Evolutionary conservation across 176 grass and related monocot species (phyloP).

Genomic region (Elaeis guineensis): DNA sequence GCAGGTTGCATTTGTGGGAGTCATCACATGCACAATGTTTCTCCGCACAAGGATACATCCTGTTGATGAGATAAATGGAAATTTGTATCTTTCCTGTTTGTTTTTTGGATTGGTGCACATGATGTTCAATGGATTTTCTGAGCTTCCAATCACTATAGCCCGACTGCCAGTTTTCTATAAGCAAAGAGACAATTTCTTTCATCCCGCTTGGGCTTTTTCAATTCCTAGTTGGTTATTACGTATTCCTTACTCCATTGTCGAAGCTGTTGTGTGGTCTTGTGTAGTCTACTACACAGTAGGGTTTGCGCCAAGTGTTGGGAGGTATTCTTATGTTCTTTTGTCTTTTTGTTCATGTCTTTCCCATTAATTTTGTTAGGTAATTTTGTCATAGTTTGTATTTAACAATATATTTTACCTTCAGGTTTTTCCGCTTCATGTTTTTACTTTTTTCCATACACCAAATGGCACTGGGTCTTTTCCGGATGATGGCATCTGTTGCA

Average conservation of each 20-base stretch:
- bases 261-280: conserved; percentile 67
- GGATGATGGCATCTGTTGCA: conserved; percentile 64
- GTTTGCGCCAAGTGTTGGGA: conserved; percentile 45
- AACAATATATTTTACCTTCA: conserved; percentile 7
- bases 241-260: conserved; percentile 58
- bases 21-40: conserved; percentile 65
- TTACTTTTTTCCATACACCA: conserved; percentile 59
- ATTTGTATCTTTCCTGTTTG: conserved; percentile 56
- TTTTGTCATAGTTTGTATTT: background rate
- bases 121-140: conserved; percentile 76
- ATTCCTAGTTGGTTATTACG: conserved; percentile 64
- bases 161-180: conserved; percentile 69
- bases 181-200: conserved; percentile 68
- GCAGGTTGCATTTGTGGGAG: conserved; percentile 60
- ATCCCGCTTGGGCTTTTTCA: conserved; percentile 71
- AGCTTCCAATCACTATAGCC: conserved; percentile 58
- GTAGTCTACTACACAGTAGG: conserved; percentile 68
- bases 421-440: conserved; percentile 65
- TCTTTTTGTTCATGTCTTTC: background rate
- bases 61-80: conserved; percentile 47
- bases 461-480: conserved; percentile 76
- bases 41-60: conserved; percentile 59
- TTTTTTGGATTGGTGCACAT: conserved; percentile 69
- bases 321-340: conserved; percentile 19
- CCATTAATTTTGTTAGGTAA: too few species aligned